These are phyloP conservation scores for Platismatia glauca DNA, from an alignment of 495 filamentous ascomycete species.

Conservation along the genomic window DNA sequence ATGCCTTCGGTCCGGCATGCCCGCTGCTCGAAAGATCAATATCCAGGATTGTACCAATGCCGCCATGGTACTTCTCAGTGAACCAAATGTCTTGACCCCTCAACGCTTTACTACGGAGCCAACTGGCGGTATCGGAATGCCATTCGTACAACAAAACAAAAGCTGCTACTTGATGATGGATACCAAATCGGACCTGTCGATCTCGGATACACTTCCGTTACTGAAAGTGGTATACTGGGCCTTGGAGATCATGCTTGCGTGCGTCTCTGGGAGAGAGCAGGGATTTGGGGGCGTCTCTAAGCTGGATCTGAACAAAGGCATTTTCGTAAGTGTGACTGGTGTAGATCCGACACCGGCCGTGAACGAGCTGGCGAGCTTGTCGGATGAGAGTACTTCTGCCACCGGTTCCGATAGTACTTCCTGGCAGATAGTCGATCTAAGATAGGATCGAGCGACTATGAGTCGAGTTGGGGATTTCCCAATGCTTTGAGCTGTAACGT, in stretches of 20 bases:
- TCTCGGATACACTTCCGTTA: not conserved
- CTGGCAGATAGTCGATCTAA: not conserved
- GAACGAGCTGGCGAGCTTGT: not conserved
- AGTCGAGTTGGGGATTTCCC: not conserved
- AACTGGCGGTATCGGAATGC: not conserved
- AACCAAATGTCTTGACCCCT: not conserved
- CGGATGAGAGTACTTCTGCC: not conserved
- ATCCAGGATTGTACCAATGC: not conserved
- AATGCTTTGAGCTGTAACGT: not conserved
- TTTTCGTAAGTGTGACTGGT: conserved; percentile 1
- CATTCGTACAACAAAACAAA: not conserved
- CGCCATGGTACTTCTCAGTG: not conserved
- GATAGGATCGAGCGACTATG: not conserved
- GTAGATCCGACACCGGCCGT: not conserved
- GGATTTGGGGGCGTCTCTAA: not conserved
- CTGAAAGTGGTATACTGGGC: conserved; percentile 3
- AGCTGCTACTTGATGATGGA: conserved; percentile 1
- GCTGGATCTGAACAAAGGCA: not conserved
- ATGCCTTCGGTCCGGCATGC: not conserved
- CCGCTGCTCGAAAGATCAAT: not conserved
- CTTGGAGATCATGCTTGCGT: not conserved
- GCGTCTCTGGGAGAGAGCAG: not conserved
- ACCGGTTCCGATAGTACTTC: not conserved
- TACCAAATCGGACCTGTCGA: not conserved
- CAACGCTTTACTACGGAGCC: not conserved